Evolutionary conservation across 345 rosid genomes (phyloP).

Genomic region (Lepidium aucheri): DNA sequence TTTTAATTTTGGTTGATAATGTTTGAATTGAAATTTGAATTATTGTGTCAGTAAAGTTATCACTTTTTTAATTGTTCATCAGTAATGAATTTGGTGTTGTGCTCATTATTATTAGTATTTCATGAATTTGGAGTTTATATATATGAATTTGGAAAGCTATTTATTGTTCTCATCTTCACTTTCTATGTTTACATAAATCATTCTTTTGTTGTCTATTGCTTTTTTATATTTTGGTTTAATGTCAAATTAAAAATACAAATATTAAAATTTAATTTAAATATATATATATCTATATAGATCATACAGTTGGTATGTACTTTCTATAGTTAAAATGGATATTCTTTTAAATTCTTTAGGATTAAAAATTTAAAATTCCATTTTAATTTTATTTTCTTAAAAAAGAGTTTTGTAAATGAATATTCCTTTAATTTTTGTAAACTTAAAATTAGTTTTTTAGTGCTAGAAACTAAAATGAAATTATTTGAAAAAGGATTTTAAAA

Average conservation of each 20-base stretch:
- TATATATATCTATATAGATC: background rate
- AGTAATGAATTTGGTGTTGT: background rate
- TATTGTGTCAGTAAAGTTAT: conserved; percentile 3
- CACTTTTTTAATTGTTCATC: background rate
- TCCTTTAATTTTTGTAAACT: no score
- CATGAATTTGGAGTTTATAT: background rate
- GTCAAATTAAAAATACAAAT: background rate
- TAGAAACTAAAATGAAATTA: no score
- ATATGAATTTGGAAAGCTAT: background rate
- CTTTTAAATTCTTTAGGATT: background rate
- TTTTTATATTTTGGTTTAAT: background rate
- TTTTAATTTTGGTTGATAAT: background rate
- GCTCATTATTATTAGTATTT: conserved; percentile 5
- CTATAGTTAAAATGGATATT: background rate
- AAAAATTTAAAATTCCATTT: no score
- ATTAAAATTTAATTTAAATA: background rate
- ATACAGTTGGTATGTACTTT: conserved; percentile 9
- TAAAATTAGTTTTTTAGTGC: background rate
- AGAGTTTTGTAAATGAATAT: background rate
- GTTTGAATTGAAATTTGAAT: background rate
- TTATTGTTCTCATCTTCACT: background rate
- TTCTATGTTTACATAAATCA: background rate
- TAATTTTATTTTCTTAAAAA: background rate
- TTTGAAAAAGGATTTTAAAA: no score
- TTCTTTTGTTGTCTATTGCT: background rate